Evolutionary conservation across 352 stramenopile species (phyloP).

Genomic region (Globisporangium heterothallicum): DNA sequence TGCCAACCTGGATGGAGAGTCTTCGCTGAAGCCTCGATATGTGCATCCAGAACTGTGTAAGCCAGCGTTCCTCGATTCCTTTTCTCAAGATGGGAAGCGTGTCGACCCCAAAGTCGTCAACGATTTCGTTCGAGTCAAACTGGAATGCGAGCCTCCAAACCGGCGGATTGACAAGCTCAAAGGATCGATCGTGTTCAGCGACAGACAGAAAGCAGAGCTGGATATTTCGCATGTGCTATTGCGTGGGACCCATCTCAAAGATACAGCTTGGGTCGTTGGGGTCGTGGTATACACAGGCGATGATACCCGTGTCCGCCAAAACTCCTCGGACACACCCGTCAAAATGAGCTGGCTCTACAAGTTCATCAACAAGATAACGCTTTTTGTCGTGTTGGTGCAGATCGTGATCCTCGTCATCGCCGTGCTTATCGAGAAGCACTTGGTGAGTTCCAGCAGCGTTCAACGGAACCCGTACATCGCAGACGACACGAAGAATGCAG

Average conservation of each 20-base stretch:
- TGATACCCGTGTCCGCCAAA: conserved; percentile 86
- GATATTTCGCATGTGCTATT: conserved; percentile 71
- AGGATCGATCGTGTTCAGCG: conserved; percentile 40
- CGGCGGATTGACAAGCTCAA: conserved; percentile 79
- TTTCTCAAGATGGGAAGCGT: conserved; percentile 24
- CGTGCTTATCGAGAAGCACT: conserved; percentile 36
- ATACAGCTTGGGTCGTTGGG: conserved; percentile 67
- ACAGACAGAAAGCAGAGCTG: conserved; percentile 26
- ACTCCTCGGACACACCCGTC: conserved; percentile 61
- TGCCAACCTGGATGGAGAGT: conserved; percentile 85
- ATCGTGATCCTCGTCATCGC: conserved; percentile 44
- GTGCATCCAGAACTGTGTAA: conserved; percentile 36
- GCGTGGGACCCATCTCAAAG: conserved; percentile 60
- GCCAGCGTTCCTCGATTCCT: conserved; percentile 13
- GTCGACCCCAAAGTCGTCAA: conserved; percentile 10
- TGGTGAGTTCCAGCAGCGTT: conserved; percentile 23
- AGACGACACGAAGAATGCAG: conserved; percentile 27
- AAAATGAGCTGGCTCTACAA: conserved; percentile 71
- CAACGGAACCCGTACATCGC: conserved; percentile 40
- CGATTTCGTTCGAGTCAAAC: conserved; percentile 12
- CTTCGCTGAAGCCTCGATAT: conserved; percentile 79
- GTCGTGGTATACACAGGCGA: conserved; percentile 84
- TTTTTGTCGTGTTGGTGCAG: conserved; percentile 72
- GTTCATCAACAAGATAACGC: conserved; percentile 80
- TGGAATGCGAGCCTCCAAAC: conserved; percentile 45